A percentile compares a stretch with the other conserved stretches of the same genome.
Evolutionary conservation across 2,329 filamentous ascomycete genomes (phyloP).

Genomic region (Cylindrodendrum hubeiense): DNA sequence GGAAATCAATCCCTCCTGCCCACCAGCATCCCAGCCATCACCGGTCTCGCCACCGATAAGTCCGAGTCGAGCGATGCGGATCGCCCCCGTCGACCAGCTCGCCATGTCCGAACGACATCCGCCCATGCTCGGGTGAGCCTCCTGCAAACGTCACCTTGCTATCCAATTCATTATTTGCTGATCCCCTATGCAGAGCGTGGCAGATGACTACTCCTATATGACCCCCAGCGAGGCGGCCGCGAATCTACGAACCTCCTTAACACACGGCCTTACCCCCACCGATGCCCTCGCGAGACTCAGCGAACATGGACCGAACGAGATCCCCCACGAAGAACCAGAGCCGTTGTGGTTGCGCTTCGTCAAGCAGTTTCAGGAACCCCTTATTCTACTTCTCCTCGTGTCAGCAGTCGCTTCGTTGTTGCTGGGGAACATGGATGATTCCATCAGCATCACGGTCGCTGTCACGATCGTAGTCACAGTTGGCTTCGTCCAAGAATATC

Average conservation of each 20-base stretch:
- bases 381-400: slow-evolving; percentile 91
- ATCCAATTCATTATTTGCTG: slow-evolving; percentile 20
- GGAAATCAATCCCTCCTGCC: slow-evolving; percentile 50
- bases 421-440: slow-evolving; percentile 94
- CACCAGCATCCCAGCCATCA: slow-evolving; percentile 50
- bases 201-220: slow-evolving; percentile 74
- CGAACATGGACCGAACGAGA: slow-evolving; percentile 90
- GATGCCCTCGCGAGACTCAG: slow-evolving; percentile 85
- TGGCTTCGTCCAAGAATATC: slow-evolving; percentile 96
- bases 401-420: slow-evolving; percentile 91
- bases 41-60: slow-evolving; percentile 42
- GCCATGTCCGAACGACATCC: slow-evolving; percentile 64
- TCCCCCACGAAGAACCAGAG: slow-evolving; percentile 93
- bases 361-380: slow-evolving; percentile 95
- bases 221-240: slow-evolving; percentile 83
- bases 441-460: slow-evolving; percentile 93
- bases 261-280: slow-evolving; percentile 81
- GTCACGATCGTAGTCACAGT: slow-evolving; percentile 98
- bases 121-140: slow-evolving; percentile 66
- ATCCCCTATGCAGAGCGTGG: slow-evolving; percentile 58
- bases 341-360: slow-evolving; percentile 95
- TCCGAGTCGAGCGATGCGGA: slow-evolving; percentile 43
- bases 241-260: slow-evolving; percentile 84
- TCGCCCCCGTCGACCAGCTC: slow-evolving; percentile 43
- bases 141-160: background rate